Evolutionary conservation across 352 stramenopile genomes (phyloP).

Genomic region (Phytopythium cucurbitacearum): DNA sequence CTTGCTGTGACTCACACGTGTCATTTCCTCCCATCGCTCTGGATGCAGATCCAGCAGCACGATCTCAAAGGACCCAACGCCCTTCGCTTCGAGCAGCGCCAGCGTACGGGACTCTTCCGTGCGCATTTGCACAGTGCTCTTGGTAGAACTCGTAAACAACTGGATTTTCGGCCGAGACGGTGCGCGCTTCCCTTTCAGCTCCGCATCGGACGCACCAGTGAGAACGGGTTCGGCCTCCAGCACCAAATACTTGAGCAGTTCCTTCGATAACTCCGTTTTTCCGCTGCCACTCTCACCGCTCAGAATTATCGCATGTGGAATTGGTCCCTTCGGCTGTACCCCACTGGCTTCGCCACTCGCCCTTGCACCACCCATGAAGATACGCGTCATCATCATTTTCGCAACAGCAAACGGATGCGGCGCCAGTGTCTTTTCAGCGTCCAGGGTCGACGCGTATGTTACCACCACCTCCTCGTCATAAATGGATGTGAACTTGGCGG

Average conservation of each 20-base stretch:
- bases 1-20: constrained; percentile 56
- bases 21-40: constrained; percentile 69
- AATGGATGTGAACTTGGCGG: constrained; percentile 72
- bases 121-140: constrained; percentile 82
- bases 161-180: constrained; percentile 33
- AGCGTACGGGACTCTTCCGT: constrained; percentile 66
- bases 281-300: constrained; percentile 67
- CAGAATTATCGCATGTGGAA: constrained; percentile 37
- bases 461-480: constrained; percentile 78
- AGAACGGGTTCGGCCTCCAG: constrained; percentile 43
- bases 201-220: background rate
- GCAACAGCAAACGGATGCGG: constrained; percentile 75
- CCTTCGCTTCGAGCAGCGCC: constrained; percentile 71
- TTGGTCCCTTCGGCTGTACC: too few species aligned
- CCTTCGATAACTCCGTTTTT: constrained; percentile 75
- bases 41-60: constrained; percentile 65
- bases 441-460: constrained; percentile 44
- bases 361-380: background rate
- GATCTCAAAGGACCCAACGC: constrained; percentile 58
- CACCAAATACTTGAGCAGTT: constrained; percentile 76
- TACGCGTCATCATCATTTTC: constrained; percentile 16
- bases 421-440: constrained; percentile 29
- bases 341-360: too few species aligned
- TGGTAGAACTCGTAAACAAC: constrained; percentile 78
- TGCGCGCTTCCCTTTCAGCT: background rate